Conservation (phyloP, 2,329 filamentous ascomycete species). For the Cladosporium sp. region DNA sequence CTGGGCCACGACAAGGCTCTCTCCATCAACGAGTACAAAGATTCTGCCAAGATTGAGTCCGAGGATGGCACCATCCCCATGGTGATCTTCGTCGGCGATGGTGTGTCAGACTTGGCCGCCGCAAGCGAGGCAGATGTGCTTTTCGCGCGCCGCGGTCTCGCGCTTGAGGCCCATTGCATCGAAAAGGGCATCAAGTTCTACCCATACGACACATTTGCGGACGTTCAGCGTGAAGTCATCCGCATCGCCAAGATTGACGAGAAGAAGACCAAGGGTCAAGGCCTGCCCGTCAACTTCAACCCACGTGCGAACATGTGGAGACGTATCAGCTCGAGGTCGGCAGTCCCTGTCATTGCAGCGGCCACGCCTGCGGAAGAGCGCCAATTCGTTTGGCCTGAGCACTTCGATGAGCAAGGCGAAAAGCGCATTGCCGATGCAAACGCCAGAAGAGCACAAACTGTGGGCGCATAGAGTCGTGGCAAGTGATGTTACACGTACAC, state of each 20-base stretch:
- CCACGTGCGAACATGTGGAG: conserved; percentile 70
- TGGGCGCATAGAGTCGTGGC: not conserved
- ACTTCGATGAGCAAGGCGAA: conserved; percentile 43
- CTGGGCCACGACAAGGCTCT: conserved; percentile 69
- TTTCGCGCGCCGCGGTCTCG: conserved; percentile 65
- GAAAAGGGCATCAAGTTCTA: conserved; percentile 63
- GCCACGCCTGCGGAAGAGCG: conserved; percentile 62
- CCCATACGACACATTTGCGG: conserved; percentile 66
- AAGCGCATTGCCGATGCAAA: conserved; percentile 9
- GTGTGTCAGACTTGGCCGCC: conserved; percentile 67
- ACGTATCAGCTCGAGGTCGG: conserved; percentile 60
- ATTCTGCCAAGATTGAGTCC: conserved; percentile 54
- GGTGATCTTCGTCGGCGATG: conserved; percentile 71
- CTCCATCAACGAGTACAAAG: conserved; percentile 64
- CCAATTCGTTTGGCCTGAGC: conserved; percentile 65
- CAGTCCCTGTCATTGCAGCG: conserved; percentile 54
- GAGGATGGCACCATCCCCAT: conserved; percentile 65
- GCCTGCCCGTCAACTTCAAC: conserved; percentile 64
- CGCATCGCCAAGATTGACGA: conserved; percentile 62
- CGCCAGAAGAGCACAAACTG: not conserved
- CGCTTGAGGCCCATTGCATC: conserved; percentile 66
- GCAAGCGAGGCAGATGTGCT: conserved; percentile 68
- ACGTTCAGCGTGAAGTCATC: conserved; percentile 63
- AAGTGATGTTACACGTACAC: not conserved
- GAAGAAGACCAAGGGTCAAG: conserved; percentile 61